Conservation (phyloP, 2,329 filamentous ascomycete genomes). For the Diaporthe sp. region DNA sequence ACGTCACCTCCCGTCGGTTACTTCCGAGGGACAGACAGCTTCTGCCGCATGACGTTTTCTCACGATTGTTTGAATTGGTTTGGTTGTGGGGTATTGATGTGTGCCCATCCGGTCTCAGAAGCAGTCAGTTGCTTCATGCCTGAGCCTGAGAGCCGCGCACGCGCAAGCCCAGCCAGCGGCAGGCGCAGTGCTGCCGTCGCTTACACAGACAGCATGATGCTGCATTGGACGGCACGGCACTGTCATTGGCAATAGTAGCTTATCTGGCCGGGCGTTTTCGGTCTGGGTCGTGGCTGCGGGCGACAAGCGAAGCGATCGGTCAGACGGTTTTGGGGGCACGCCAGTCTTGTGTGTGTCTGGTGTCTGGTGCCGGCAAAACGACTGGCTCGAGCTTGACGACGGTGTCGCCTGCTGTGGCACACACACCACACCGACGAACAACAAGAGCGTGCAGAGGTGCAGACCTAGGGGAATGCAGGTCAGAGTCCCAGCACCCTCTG, state of each 20-base stretch:
- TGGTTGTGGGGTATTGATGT: background rate
- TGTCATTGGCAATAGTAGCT: slow-evolving; percentile 3
- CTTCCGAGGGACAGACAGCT: slow-evolving; percentile 21
- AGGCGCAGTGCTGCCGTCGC: background rate
- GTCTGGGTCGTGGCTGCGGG: background rate
- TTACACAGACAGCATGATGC: background rate
- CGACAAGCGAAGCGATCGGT: slow-evolving; percentile 25
- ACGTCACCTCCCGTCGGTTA: slow-evolving; percentile 33
- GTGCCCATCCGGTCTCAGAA: slow-evolving; percentile 23
- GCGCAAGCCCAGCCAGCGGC: slow-evolving; percentile 9
- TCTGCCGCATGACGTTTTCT: slow-evolving; percentile 18
- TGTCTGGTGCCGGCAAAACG: slow-evolving; percentile 9
- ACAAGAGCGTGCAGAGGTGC: background rate
- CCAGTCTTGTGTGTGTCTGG: slow-evolving; percentile 10
- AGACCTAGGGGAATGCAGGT: slow-evolving; percentile 24
- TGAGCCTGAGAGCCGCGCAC: slow-evolving; percentile 1
- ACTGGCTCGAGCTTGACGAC: slow-evolving; percentile 30
- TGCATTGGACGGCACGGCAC: background rate
- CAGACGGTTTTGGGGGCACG: background rate
- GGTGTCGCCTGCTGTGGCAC: slow-evolving; percentile 21
- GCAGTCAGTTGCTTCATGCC: background rate
- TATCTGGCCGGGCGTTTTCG: slow-evolving; percentile 25
- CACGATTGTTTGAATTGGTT: background rate
- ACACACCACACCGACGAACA: slow-evolving; percentile 17
- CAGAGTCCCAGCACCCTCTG: slow-evolving; percentile 20